Base-by-base conservation (phyloP, 2,329 filamentous ascomycete genomes). In the Leptographium radiaticola region DNA sequence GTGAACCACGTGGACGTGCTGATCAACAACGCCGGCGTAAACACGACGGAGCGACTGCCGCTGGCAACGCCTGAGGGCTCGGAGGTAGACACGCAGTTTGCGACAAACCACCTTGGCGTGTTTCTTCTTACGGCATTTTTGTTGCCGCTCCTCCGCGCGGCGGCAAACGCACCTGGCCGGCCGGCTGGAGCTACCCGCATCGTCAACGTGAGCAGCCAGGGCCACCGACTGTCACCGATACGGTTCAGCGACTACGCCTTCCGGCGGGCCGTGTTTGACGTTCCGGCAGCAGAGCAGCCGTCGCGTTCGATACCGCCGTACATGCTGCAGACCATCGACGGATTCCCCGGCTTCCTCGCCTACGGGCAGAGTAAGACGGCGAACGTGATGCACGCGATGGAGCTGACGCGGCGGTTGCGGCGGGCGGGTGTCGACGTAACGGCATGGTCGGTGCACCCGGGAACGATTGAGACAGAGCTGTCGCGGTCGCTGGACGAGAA, bases 301-400 rank as follows among this genome's bases (percentile, higher is more conserved):
- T 20, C 44, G 1, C 20, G n/a, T 1, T 30, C 55, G 1, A 46
- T 55, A 4, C 56, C 58, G 5, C 43, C 48, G 0, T 53, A 57
- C 1, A 53, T 59, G 1, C 31, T 52, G 12, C 33, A 46, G 1
- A 43, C 49, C 1, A 47, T 54, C 2, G 60, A 61, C 25, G 62
- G 61, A 33, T 65, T 62, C 44, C 60, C 63, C 0, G 58, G 58
- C 1, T 74, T 71, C 65, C 59, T 64, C 1, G 71, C 66, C 11
- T 77, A 77, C 55, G 69, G 66, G 0, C 72, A 75, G 58, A 71
- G 70, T 47, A 76, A 76, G 59, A 69, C 70, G 4, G 72, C 73
- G 5, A 72, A 74, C 44, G 70, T 76, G 12, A 62, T 73, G 48
- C 71, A 71, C 56, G 62, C 64, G 0, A 65, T 64, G 18, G 66